These are phyloP conservation scores for Eucalyptus regnans DNA, from an alignment of 345 rosid species.

Conservation along the genomic window DNA sequence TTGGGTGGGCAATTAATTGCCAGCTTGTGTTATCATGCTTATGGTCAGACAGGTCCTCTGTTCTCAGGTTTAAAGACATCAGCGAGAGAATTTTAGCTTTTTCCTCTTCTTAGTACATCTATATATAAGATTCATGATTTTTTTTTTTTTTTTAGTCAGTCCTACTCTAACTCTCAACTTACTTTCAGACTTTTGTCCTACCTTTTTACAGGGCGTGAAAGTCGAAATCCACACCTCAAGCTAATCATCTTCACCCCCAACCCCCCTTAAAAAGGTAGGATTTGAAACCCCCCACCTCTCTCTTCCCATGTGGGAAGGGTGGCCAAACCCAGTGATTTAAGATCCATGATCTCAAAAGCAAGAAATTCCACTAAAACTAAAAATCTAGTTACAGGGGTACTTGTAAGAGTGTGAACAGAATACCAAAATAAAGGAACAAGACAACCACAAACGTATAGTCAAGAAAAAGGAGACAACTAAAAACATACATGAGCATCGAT, in stretches of 20 bases:
- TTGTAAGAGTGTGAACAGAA: not conserved
- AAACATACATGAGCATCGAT: not conserved
- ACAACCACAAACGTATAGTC: not conserved
- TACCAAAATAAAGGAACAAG: not conserved
- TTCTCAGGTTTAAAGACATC: not conserved
- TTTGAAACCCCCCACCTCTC: too few relatives aligned
- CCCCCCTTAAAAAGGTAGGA: too few relatives aligned
- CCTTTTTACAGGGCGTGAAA: too few relatives aligned
- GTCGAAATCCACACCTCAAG: too few relatives aligned
- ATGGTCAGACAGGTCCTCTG: not conserved
- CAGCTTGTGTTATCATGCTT: not conserved
- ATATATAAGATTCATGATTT: not conserved
- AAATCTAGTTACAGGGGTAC: not conserved
- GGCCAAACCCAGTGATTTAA: too few relatives aligned
- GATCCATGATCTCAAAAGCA: not conserved
- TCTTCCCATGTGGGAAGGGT: too few relatives aligned
- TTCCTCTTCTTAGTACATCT: not conserved
- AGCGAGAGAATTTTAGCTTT: not conserved
- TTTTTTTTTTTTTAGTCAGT: too few relatives aligned
- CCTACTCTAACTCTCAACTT: too few relatives aligned
- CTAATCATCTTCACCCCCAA: too few relatives aligned
- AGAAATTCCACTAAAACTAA: not conserved
- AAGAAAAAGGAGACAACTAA: not conserved
- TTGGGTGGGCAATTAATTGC: not conserved
- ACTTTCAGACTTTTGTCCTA: too few relatives aligned